Evolutionary conservation across 192 early-diverging fungal species (phyloP), one percentile per base, ranked within the genome.

Genomic region (Umbelopsis ramanniana): DNA sequence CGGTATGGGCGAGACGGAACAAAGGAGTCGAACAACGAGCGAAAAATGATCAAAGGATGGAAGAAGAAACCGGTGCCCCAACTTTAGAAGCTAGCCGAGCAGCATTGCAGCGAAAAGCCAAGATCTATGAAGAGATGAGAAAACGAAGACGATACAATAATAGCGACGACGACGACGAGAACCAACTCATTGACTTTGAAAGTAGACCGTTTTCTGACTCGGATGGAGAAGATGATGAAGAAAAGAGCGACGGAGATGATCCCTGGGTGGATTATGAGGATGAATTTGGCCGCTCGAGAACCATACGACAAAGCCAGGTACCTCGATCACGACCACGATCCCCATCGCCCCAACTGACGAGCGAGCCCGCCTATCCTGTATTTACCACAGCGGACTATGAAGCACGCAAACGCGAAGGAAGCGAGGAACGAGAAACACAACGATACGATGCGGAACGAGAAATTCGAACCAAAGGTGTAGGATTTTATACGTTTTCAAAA

Each of bases 181-280:
- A 82, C 12, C 22, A 83, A 9, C 67, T 92, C 33, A 84, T 92
- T 3, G 90, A 92, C 43, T 90, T 90, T 76, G 78, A 90, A 37
- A 69, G 80, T 38, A 87, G 85, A 38, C 71, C 67, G 15, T 11
- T 52, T 12, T 48, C 29, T 54, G 73, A 23, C 52, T 29, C 52
- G 68, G n/a, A 66, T 6, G 17, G 54, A 46, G 11, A 70, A 45
- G 66, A 17, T 2, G 52, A 73, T 0, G 57, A 74, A n/a, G 69
- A 68, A 2, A 40, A 76, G 35, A 76, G 77, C 6, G 82, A 76
- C 6, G 69, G 80, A 67, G 81, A 82, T 38, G 91, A 93, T 88
- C 89, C 91, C 17, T 91, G 90, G 89, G 85, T 93, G 0, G 91
- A 92, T 37, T 85, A 90, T 63, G 77, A 84, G 0, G 92, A 93